phyloP scores from a whole-genome alignment of 768 basidiomycete genomes.

The Lyophyllum shimeji region DNA sequence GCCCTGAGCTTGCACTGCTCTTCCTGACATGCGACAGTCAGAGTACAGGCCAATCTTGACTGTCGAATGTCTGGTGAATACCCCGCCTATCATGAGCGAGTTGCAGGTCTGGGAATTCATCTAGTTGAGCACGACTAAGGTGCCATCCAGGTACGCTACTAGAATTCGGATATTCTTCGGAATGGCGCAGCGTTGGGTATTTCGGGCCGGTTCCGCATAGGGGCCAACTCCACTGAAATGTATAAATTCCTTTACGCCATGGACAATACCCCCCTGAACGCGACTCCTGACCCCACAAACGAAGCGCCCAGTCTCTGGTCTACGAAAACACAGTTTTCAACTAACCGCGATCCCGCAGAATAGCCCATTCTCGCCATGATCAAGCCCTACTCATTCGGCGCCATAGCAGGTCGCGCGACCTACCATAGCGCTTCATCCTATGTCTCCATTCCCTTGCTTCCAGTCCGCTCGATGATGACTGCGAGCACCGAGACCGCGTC shows the following conservation, averaged over 20 bases:
- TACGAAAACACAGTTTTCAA: not conserved
- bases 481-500: not conserved
- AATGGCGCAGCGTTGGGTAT: not conserved
- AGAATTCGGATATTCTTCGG: not conserved
- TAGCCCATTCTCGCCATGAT: not conserved
- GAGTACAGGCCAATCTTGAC: too few relatives aligned
- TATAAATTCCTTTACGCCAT: too few relatives aligned
- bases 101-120: slow-evolving; percentile 70
- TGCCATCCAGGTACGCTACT: too few relatives aligned
- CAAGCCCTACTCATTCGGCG: not conserved
- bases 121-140: slow-evolving; percentile 74
- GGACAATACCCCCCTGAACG: too few relatives aligned
- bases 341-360: not conserved
- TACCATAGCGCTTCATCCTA: not conserved
- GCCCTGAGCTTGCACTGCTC: too few relatives aligned
- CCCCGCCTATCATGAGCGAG: slow-evolving; percentile 82
- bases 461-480: not conserved
- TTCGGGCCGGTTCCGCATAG: not conserved
- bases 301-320: not conserved
- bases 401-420: not conserved
- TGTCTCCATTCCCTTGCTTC: not conserved
- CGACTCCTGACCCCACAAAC: too few relatives aligned
- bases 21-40: too few relatives aligned
- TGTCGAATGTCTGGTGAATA: slow-evolving; percentile 91
- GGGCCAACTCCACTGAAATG: too few relatives aligned